Percentiles rank a stretch among this genome's conserved stretches.
Conservation (phyloP, 192 early-diverging fungal species). For the Coemansia sp. region DNA sequence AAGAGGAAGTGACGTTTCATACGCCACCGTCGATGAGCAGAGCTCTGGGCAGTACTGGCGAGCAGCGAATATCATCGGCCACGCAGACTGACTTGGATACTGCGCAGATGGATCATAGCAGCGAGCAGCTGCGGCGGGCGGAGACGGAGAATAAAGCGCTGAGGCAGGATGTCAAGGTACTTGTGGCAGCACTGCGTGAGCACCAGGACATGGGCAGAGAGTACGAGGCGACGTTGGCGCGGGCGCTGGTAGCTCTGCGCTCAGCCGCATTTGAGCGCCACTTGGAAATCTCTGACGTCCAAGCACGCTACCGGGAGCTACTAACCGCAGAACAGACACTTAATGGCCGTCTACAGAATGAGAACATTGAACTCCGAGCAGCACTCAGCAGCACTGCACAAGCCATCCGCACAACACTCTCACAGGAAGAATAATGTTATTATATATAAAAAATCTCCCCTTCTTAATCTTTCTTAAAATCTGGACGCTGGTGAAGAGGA, state of each 20-base stretch:
- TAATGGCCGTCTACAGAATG: constrained; percentile 28
- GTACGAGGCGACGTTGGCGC: constrained; percentile 44
- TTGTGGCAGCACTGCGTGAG: constrained; percentile 38
- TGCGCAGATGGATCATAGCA: neutral
- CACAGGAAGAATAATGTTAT: constrained; percentile 8
- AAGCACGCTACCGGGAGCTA: constrained; percentile 39
- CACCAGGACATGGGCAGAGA: constrained; percentile 47
- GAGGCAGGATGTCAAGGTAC: constrained; percentile 20
- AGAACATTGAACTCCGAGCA: constrained; percentile 32
- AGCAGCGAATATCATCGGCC: neutral
- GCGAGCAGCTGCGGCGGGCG: neutral
- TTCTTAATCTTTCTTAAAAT: constrained; percentile 16
- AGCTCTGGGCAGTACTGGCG: neutral
- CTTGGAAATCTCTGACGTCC: constrained; percentile 31
- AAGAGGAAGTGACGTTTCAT: constrained; percentile 22
- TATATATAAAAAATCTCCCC: too few relatives aligned
- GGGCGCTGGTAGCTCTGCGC: constrained; percentile 35
- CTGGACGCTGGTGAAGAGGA: constrained; percentile 47
- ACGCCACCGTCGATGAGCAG: constrained; percentile 22
- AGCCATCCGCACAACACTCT: constrained; percentile 23
- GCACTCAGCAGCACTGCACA: constrained; percentile 31
- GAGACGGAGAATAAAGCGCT: constrained; percentile 35
- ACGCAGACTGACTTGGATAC: constrained; percentile 22
- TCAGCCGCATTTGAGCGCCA: constrained; percentile 45
- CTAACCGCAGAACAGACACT: constrained; percentile 31